A percentile compares a stretch with the other conserved stretches of the same genome.
phyloP scores from a whole-genome alignment of 306 rosid species.

The Lablab purpureus region DNA sequence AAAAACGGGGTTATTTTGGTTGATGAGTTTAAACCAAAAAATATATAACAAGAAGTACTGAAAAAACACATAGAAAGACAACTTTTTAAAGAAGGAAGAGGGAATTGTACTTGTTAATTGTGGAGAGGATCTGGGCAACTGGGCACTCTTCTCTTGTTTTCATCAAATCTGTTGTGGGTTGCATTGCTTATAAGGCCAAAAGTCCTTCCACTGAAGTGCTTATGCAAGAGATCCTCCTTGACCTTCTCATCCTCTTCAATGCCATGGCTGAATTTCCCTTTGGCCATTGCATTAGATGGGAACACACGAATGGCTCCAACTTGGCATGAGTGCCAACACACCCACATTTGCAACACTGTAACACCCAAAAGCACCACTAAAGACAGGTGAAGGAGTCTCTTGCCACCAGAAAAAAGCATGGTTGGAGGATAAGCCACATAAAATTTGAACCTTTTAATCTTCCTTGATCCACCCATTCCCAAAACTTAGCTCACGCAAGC shows the following conservation, averaged over 20 bases:
- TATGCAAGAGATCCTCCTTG: slow-evolving; percentile 54
- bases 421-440: slow-evolving; percentile 50
- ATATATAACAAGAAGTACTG: background rate
- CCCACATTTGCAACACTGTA: slow-evolving; percentile 60
- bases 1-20: slow-evolving; percentile 84
- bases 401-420: slow-evolving; percentile 58
- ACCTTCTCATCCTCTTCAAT: slow-evolving; percentile 24
- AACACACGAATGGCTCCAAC: slow-evolving; percentile 64
- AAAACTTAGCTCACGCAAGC: background rate
- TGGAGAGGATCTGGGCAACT: slow-evolving; percentile 98
- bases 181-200: slow-evolving; percentile 35
- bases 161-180: slow-evolving; percentile 57
- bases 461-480: background rate
- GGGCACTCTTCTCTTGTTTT: slow-evolving; percentile 75
- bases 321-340: slow-evolving; percentile 54
- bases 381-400: slow-evolving; percentile 50
- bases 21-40: slow-evolving; percentile 41
- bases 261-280: slow-evolving; percentile 33
- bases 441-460: slow-evolving; percentile 18
- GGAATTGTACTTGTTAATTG: slow-evolving; percentile 60
- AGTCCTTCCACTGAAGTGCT: slow-evolving; percentile 54
- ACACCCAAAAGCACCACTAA: slow-evolving; percentile 45
- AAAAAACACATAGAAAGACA: background rate
- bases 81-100: background rate
- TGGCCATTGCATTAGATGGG: slow-evolving; percentile 46